Conservation (phyloP, 2,329 filamentous ascomycete genomes). For the Xylaria arbuscula region DNA sequence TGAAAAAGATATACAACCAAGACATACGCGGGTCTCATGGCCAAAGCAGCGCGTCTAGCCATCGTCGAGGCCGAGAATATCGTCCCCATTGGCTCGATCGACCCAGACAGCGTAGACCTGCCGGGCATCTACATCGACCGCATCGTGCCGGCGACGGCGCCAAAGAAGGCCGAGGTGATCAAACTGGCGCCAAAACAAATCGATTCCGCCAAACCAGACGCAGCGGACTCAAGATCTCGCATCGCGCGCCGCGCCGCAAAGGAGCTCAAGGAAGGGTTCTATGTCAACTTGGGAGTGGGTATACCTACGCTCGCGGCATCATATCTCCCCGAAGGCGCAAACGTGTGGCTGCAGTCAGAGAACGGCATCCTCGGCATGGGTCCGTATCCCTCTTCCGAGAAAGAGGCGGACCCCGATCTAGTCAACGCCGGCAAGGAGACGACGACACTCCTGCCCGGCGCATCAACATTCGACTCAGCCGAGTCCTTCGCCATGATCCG, state of each 20-base stretch:
- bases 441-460: slow-evolving; percentile 81
- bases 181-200: slow-evolving; percentile 63
- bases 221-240: slow-evolving; percentile 68
- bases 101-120: slow-evolving; percentile 79
- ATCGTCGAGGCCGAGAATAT: slow-evolving; percentile 90
- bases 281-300: slow-evolving; percentile 85
- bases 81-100: slow-evolving; percentile 77
- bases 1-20: slow-evolving; percentile 73
- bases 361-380: slow-evolving; percentile 89
- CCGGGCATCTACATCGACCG: slow-evolving; percentile 86
- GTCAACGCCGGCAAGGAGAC: slow-evolving; percentile 92
- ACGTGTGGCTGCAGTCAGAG: slow-evolving; percentile 87
- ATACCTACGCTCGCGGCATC: slow-evolving; percentile 88
- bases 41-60: slow-evolving; percentile 79
- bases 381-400: slow-evolving; percentile 75
- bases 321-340: slow-evolving; percentile 73
- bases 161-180: slow-evolving; percentile 78
- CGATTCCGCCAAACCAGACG: slow-evolving; percentile 38
- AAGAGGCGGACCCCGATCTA: slow-evolving; percentile 79
- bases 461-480: slow-evolving; percentile 79
- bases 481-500: slow-evolving; percentile 92
- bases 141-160: slow-evolving; percentile 77
- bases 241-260: slow-evolving; percentile 82
- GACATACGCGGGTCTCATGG: slow-evolving; percentile 80
- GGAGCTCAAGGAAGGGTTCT: slow-evolving; percentile 83